Conservation (phyloP, 176 grass and related monocot genomes). For the Hordeum vulgare region MorexV3_pseudomolecules_assembly NC_058519.1:552239877-552240376, state of each 20-base stretch:
- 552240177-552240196: slow-evolving; percentile 4
- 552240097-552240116: slow-evolving; percentile 22
- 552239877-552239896: not conserved
- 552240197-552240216: slow-evolving; percentile 24
- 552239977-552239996: slow-evolving; percentile 20
- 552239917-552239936: slow-evolving; percentile 21
- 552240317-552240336: not conserved
- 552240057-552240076: slow-evolving; percentile 8
- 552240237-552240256: slow-evolving; percentile 11
- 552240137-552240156: not conserved
- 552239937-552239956: not conserved
- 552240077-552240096: slow-evolving; percentile 17
- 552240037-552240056: slow-evolving; percentile 9
- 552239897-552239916: slow-evolving; percentile 7
- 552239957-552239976: slow-evolving; percentile 42
- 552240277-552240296: slow-evolving; percentile 33
- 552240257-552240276: slow-evolving; percentile 45
- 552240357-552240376: slow-evolving; percentile 18
- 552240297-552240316: slow-evolving; percentile 31
- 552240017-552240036: slow-evolving; percentile 37
- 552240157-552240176: slow-evolving; percentile 28
- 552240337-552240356: slow-evolving; percentile 13
- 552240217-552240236: not conserved
- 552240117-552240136: slow-evolving; percentile 18
- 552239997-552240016: slow-evolving; percentile 31